Base-by-base conservation (phyloP, 1,139 yeast species). In the Pichia inconspicua region DNA sequence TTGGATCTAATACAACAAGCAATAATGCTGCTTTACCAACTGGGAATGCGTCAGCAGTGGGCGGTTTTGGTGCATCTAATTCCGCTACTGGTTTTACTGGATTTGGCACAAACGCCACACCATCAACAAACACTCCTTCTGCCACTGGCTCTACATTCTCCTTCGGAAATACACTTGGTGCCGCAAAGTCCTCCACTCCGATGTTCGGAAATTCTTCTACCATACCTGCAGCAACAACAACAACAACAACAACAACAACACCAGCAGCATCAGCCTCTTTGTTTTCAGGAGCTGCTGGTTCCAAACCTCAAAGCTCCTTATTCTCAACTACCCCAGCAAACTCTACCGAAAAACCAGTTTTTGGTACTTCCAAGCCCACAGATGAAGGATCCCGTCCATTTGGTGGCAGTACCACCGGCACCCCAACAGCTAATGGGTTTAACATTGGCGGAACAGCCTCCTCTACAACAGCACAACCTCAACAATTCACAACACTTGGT, bases 401-500 rank as follows among this genome's bases (percentile, higher is more conserved):
- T 28, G 41, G 41, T 3, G 41, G 41, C n/a, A 5, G 36, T 2
- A 27, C 19, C 14, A 14, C 47, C 31, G 22, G 22, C 22, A 36
- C 41, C 12, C 11, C n/a, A 19, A 19, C 28, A 15, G 19, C 47
- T 22, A 14, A 15, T 15, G 45, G 43, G 5, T 28, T 25, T 40
- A 40, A 30, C 17, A 40, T 36, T n/a, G 45, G 45, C 15, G 40
- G 40, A 38, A n/a, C 30, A 38, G 5, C 40, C 6, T 9, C 28
- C 10, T 39, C 44, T 3, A 5, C 27, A 14, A 19, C 39, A 25
- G 46, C 31, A 15, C 28, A 41, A 7, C 36, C 42, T 25, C 35
- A 15, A 32, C 57, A 9, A 55, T 53, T n/a, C 60, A 30, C 14
- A 10, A 5, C 34, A 30, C 7, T 14, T 5, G 4, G n/a, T 30